These are phyloP conservation scores for Wickerhamomyces bovis DNA, from an alignment of 805 yeast species.

Conservation along the genomic window DNA sequence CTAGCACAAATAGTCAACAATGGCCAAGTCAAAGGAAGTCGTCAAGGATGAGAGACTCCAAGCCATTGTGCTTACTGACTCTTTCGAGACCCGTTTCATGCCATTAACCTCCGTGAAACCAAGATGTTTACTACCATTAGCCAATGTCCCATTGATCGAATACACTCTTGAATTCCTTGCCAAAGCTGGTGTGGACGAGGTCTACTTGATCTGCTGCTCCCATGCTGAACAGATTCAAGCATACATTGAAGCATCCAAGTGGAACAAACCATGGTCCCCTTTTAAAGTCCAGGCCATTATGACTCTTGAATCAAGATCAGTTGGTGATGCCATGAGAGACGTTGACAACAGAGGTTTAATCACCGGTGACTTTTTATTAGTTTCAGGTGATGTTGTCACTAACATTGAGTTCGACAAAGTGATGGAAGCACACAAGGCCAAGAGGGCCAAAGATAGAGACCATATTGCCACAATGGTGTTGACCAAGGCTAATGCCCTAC, in stretches of 20 bases:
- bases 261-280: conserved; percentile 68
- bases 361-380: conserved; percentile 81
- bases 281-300: conserved; percentile 74
- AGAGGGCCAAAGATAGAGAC: conserved; percentile 74
- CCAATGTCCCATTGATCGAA: conserved; percentile 89
- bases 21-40: conserved; percentile 46
- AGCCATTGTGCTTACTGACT: conserved; percentile 92
- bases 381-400: conserved; percentile 94
- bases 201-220: conserved; percentile 80
- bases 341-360: conserved; percentile 86
- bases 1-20: conserved; percentile 31
- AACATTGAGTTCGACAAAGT: conserved; percentile 77
- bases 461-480: conserved; percentile 93
- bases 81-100: conserved; percentile 87
- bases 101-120: conserved; percentile 85
- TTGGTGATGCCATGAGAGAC: conserved; percentile 97
- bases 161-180: conserved; percentile 94
- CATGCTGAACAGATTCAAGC: conserved; percentile 85
- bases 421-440: conserved; percentile 64
- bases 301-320: conserved; percentile 82
- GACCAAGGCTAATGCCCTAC: conserved; percentile 76
- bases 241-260: conserved; percentile 69
- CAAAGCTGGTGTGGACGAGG: conserved; percentile 84
- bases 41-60: conserved; percentile 74
- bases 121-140: conserved; percentile 86